These are phyloP conservation scores for Entomortierella beljakovae DNA, from an alignment of 192 early-diverging fungal species.

Conservation along the genomic window DNA sequence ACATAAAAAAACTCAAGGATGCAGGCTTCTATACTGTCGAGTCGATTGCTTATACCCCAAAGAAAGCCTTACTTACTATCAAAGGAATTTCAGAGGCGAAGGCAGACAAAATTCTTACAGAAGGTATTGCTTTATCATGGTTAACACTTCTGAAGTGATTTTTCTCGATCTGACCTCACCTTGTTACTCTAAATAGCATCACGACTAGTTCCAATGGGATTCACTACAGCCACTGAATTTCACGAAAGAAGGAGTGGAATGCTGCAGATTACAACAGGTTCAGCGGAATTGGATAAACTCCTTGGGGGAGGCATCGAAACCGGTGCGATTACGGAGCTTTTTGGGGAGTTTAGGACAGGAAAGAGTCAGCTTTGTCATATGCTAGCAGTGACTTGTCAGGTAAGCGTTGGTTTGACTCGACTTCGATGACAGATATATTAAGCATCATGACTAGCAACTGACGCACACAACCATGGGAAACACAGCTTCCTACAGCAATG, in stretches of 20 bases:
- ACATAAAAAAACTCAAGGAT: conserved; percentile 88
- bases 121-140: conserved; percentile 66
- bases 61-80: conserved; percentile 85
- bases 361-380: conserved; percentile 98
- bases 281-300: conserved; percentile 90
- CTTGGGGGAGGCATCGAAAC: conserved; percentile 97
- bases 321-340: conserved; percentile 96
- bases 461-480: conserved; percentile 18
- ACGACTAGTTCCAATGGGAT: conserved; percentile 94
- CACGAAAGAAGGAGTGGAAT: conserved; percentile 85
- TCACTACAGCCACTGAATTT: conserved; percentile 94
- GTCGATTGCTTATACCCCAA: conserved; percentile 91
- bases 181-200: conserved; percentile 71
- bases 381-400: conserved; percentile 95
- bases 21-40: conserved; percentile 95
- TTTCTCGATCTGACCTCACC: no score
- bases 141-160: neutral
- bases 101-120: conserved; percentile 92
- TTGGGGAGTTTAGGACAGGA: conserved; percentile 98
- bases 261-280: conserved; percentile 89
- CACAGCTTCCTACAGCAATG: conserved; percentile 81
- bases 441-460: no score
- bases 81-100: conserved; percentile 97
- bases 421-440: no score
- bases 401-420: conserved; percentile 15